Conservation (phyloP, 257 asterid species). For the Nicotiana attenuata region DNA sequence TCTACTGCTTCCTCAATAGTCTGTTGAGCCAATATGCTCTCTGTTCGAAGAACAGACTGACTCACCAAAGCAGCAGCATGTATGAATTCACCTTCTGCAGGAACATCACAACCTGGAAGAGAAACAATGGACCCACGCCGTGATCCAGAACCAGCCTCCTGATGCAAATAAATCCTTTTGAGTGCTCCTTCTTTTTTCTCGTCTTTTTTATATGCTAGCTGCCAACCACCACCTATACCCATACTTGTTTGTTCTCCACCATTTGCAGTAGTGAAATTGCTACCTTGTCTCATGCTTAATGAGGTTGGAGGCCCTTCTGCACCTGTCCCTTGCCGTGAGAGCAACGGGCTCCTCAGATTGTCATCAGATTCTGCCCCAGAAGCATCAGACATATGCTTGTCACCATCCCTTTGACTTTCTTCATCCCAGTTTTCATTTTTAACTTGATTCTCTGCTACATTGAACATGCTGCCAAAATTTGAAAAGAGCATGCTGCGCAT, state of each 20-base stretch:
- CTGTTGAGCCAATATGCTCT: conserved; percentile 40
- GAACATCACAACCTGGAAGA: conserved; percentile 46
- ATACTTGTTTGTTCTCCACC: conserved; percentile 49
- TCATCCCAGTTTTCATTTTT: conserved; percentile 70
- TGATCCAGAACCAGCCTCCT: conserved; percentile 60
- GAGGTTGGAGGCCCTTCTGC: conserved; percentile 29
- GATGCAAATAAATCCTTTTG: conserved; percentile 81
- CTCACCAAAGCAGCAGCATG: conserved; percentile 96
- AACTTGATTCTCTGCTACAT: conserved; percentile 40
- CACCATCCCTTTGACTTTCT: conserved; percentile 54
- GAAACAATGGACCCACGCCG: conserved; percentile 74
- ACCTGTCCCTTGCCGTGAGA: conserved; percentile 48
- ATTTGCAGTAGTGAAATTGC: conserved; percentile 15
- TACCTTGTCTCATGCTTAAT: conserved; percentile 17
- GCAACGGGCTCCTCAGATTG: conserved; percentile 75
- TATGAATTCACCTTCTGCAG: conserved; percentile 42
- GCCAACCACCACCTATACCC: conserved; percentile 99
- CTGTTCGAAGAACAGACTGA: conserved; percentile 67
- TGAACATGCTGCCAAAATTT: conserved; percentile 80
- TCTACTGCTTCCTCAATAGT: conserved; percentile 46
- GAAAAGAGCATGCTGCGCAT: conserved; percentile 83
- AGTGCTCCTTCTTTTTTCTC: conserved; percentile 55
- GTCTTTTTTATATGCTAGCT: conserved; percentile 83
- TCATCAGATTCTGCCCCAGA: conserved; percentile 67
- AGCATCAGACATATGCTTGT: conserved; percentile 29